Conservation (phyloP, 768 basidiomycete species). For the Mycena vulgaris region DNA sequence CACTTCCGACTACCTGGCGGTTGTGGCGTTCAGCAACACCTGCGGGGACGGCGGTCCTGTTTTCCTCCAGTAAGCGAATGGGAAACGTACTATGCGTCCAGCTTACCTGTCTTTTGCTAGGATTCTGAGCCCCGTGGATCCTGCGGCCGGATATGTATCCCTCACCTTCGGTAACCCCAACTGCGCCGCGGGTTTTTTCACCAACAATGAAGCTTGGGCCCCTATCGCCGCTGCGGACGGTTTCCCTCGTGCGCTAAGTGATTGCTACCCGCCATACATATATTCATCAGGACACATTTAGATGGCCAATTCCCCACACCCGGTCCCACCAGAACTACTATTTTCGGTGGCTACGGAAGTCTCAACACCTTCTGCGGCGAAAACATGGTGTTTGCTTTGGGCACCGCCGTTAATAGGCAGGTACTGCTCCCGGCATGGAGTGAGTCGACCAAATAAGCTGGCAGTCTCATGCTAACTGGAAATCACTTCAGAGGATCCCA, state of each 20-base stretch:
- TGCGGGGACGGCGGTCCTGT: conserved; percentile 26
- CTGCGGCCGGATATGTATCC: background rate
- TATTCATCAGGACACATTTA: background rate
- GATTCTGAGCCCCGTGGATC: conserved; percentile 14
- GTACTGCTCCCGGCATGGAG: conserved; percentile 26
- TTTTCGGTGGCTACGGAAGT: conserved; percentile 2
- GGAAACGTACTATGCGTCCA: too few species aligned
- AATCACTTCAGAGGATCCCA: conserved; percentile 1
- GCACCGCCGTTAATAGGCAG: background rate
- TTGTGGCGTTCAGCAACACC: conserved; percentile 13
- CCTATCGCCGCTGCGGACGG: conserved; percentile 21
- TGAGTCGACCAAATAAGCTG: conserved; percentile 2
- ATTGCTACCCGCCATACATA: too few species aligned
- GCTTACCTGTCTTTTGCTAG: background rate
- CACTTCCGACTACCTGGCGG: conserved; percentile 17
- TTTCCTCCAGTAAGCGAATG: conserved; percentile 7
- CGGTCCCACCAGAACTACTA: conserved; percentile 7
- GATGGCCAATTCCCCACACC: conserved; percentile 13
- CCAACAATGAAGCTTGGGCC: background rate
- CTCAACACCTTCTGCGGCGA: conserved; percentile 27
- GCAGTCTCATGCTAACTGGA: background rate
- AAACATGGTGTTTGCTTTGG: conserved; percentile 11
- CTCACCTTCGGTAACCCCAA: background rate
- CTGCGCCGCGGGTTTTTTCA: background rate
- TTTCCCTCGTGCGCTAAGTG: conserved; percentile 8